Percentiles rank a stretch among this genome's conserved stretches.
Evolutionary conservation across 306 rosid genomes (phyloP).

Genomic region (Citrullus amarus): DNA sequence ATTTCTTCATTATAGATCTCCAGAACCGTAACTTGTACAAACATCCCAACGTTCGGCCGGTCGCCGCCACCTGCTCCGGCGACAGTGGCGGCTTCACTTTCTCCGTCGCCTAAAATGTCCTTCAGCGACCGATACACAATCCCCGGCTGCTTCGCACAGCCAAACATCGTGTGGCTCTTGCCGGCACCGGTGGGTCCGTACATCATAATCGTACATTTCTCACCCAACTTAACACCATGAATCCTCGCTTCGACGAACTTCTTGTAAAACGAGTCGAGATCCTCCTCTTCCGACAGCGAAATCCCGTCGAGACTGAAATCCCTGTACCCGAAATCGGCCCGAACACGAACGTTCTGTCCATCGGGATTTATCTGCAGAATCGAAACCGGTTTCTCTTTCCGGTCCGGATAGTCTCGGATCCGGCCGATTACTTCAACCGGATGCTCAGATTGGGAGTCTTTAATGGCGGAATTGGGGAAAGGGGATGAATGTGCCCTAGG

Average conservation of each 20-base stretch:
- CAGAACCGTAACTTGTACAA: slow-evolving; percentile 86
- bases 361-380: slow-evolving; percentile 45
- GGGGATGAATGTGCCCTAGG: slow-evolving; percentile 44
- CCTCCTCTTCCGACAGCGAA: slow-evolving; percentile 77
- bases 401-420: slow-evolving; percentile 76
- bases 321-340: slow-evolving; percentile 86
- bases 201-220: slow-evolving; percentile 95
- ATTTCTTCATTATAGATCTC: slow-evolving; percentile 98
- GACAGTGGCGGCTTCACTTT: slow-evolving; percentile 6
- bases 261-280: slow-evolving; percentile 49
- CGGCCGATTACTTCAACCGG: slow-evolving; percentile 88
- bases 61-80: slow-evolving; percentile 6
- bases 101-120: slow-evolving; percentile 68
- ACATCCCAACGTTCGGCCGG: slow-evolving; percentile 32
- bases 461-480: slow-evolving; percentile 34
- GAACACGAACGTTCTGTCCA: slow-evolving; percentile 50
- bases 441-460: slow-evolving; percentile 58
- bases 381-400: slow-evolving; percentile 57
- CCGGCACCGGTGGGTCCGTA: slow-evolving; percentile 98
- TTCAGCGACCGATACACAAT: slow-evolving; percentile 75
- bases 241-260: slow-evolving; percentile 77
- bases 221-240: slow-evolving; percentile 59
- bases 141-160: slow-evolving; percentile 77
- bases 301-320: slow-evolving; percentile 93
- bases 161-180: slow-evolving; percentile 95